phyloP scores from a whole-genome alignment of 306 rosid genomes.

The Acacia melanoxylon region DNA sequence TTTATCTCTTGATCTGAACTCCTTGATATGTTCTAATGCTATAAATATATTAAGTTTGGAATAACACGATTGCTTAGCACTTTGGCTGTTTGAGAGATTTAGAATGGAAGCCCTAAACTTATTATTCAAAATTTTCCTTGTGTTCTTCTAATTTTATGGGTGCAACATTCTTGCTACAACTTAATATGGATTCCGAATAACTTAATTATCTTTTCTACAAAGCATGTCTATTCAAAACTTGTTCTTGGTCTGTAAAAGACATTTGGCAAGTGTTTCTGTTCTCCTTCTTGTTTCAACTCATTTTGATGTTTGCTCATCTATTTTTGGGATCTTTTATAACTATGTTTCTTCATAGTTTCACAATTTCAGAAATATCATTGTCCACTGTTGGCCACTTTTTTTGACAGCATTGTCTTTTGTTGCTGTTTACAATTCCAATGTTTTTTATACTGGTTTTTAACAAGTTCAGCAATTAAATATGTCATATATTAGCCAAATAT shows the following conservation, averaged over 20 bases:
- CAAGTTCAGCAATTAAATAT: constrained; percentile 21
- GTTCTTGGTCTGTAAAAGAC: neutral
- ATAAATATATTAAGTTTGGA: constrained; percentile 12
- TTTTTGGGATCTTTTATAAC: neutral
- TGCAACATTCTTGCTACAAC: neutral
- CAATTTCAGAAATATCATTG: neutral
- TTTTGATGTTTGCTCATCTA: neutral
- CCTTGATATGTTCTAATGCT: constrained; percentile 20
- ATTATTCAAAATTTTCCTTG: neutral
- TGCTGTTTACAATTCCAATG: neutral
- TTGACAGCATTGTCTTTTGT: neutral
- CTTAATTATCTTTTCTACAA: neutral
- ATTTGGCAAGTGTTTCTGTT: neutral
- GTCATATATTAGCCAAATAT: constrained; percentile 8
- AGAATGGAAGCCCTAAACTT: neutral
- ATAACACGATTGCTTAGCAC: constrained; percentile 9
- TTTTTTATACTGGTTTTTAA: constrained; percentile 14
- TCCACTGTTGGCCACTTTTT: neutral
- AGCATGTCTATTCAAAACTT: neutral
- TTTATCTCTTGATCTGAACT: constrained; percentile 15
- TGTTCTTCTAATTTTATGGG: neutral
- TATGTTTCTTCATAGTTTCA: neutral
- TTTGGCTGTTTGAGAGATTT: constrained; percentile 14
- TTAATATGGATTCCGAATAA: neutral
- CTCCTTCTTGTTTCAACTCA: neutral